A percentile compares a stretch with the other conserved stretches of the same genome.
phyloP scores from a whole-genome alignment of 306 rosid genomes.

The Acacia melanoxylon region DNA sequence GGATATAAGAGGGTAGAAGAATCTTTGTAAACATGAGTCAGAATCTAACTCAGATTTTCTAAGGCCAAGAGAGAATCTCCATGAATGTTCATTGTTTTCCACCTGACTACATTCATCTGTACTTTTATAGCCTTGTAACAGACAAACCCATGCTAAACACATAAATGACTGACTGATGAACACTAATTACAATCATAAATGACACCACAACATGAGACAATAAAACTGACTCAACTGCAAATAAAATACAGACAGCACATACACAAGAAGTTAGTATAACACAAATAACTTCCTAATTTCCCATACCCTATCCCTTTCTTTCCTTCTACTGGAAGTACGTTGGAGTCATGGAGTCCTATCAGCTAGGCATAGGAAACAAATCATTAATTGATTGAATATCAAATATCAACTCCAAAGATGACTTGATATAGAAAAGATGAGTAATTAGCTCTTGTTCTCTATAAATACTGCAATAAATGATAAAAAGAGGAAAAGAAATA shows the following conservation, averaged over 20 bases:
- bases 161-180: no score
- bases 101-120: background rate
- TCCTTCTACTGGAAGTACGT: background rate
- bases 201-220: background rate
- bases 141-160: background rate
- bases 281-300: background rate
- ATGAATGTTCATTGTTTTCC: background rate
- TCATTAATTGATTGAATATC: constrained; percentile 17
- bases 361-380: constrained; percentile 24
- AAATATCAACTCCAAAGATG: background rate
- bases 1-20: background rate
- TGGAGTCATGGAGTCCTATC: background rate
- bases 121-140: background rate
- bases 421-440: background rate
- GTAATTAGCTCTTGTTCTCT: background rate
- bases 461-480: background rate
- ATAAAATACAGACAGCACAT: background rate
- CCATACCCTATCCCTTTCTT: background rate
- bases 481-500: background rate
- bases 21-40: background rate
- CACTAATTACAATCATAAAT: no score
- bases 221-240: background rate
- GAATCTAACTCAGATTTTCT: background rate
- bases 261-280: background rate
- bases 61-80: background rate